Evolutionary conservation across 495 filamentous ascomycete species (phyloP), one percentile per base, ranked within the genome.

Genomic region (Lepidopterella palustris): DNA sequence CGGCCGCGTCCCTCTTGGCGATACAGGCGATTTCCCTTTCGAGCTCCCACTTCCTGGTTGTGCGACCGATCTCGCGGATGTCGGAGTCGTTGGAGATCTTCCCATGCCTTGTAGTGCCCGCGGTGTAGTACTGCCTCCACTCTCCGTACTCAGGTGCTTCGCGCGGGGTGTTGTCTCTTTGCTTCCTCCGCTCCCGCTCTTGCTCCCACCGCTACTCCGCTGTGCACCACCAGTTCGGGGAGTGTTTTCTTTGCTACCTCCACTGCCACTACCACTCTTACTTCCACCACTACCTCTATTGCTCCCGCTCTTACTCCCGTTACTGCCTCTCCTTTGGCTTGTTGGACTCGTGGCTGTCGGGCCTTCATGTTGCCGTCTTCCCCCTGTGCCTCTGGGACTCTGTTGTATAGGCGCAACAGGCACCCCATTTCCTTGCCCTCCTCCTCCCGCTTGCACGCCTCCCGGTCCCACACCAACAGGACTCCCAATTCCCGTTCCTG

Each of bases 151-250:
- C 4, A 59, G 9, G 31, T 48, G 20, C 4, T n/a, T 15, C 25
- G 58, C 58, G n/a, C 64, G 64, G n/a, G 64, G 64, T 26, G 64
- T 67, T 5, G 60, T 63, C 6, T 67, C 60, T 55, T 67, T 60
- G 51, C 64, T 67, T n/a, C 64, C 62, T 32, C 62, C 64, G 26
- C 60, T 54, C 20, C 31, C 18, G 25, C 51, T 32, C 24, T 32
- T 27, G 20, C 47, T 50, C 21, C 47, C 47, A 23, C 21, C 47
- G n/a, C n/a, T 21, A 24, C 2, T 20, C n/a, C 45, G 45, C n/a
- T 49, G 45, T 10, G 4, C 15, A 15, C 3, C 26, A 5, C 51
- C 51, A 21, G 23, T 25, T 9, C 51, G 21, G 23, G 23, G 23
- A 26, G 51, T 53, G 15, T 4, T 54, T 15, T 53, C 26, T n/a